A percentile compares a stretch with the other conserved stretches of the same genome.
phyloP scores from a whole-genome alignment of 1,284 basidiomycete genomes.

The Pseudozyma tsukubaensis region DNA sequence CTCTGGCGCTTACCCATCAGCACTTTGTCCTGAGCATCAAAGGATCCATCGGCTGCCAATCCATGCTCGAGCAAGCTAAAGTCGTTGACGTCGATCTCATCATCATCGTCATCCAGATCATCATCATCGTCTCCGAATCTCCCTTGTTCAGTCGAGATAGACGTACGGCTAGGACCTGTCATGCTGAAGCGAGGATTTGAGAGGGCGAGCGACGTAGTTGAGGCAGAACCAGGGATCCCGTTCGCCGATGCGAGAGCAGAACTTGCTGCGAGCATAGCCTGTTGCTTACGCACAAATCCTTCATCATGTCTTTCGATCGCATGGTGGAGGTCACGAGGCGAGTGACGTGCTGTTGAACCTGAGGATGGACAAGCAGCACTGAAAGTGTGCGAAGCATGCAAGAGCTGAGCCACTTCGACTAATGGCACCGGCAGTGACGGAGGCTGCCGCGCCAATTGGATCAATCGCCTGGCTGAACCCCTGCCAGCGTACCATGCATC shows the following conservation, averaged over 20 bases:
- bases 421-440: constrained; percentile 42
- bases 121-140: constrained; percentile 8
- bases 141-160: constrained; percentile 7
- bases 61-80: constrained; percentile 28
- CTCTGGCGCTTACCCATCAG: constrained; percentile 49
- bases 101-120: constrained; percentile 18
- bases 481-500: constrained; percentile 50
- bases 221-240: background rate
- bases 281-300: constrained; percentile 46
- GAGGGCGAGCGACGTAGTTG: constrained; percentile 7
- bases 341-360: constrained; percentile 49
- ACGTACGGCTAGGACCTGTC: constrained; percentile 10
- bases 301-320: constrained; percentile 58
- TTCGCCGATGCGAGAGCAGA: constrained; percentile 15
- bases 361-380: constrained; percentile 56
- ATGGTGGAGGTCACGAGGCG: constrained; percentile 56
- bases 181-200: constrained; percentile 17
- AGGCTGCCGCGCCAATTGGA: constrained; percentile 46
- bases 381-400: constrained; percentile 53
- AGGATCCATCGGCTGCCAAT: constrained; percentile 28
- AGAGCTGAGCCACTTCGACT: constrained; percentile 52
- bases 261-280: constrained; percentile 26
- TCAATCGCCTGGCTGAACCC: constrained; percentile 48
- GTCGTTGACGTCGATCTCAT: constrained; percentile 42
- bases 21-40: constrained; percentile 40